These are phyloP conservation scores for Cladosporium velox DNA, from an alignment of 2,329 filamentous ascomycete genomes.

Conservation along the genomic window DNA sequence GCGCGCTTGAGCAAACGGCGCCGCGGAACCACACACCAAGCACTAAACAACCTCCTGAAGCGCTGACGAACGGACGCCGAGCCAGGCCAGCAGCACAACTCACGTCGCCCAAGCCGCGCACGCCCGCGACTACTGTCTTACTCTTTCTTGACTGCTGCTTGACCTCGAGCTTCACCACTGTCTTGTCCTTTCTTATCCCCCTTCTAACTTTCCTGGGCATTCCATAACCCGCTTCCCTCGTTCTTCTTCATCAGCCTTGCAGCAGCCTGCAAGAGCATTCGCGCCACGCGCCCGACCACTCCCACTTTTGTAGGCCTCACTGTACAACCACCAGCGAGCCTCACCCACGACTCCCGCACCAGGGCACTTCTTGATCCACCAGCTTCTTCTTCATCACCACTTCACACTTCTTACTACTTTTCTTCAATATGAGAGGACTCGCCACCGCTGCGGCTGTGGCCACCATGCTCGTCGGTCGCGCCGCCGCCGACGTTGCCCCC, in stretches of 20 bases:
- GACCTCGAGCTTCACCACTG: conserved; percentile 14
- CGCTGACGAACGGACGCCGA: not conserved
- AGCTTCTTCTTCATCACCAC: not conserved
- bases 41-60: conserved; percentile 8
- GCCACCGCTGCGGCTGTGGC: conserved; percentile 54
- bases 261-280: conserved; percentile 5
- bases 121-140: conserved; percentile 1
- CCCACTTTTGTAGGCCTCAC: conserved; percentile 22
- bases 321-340: conserved; percentile 5
- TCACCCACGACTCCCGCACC: conserved; percentile 19
- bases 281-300: conserved; percentile 4
- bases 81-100: not conserved
- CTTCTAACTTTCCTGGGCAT: conserved; percentile 14
- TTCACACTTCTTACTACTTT: conserved; percentile 12
- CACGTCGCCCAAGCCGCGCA: conserved; percentile 11
- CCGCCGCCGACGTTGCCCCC: conserved; percentile 60
- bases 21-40: not conserved
- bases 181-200: conserved; percentile 21
- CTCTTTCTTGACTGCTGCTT: conserved; percentile 13
- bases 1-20: not conserved
- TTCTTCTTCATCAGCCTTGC: conserved; percentile 24
- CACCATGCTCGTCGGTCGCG: conserved; percentile 36
- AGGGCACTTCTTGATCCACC: conserved; percentile 12
- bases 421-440: conserved; percentile 55
- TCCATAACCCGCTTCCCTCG: conserved; percentile 25